These are phyloP conservation scores for Colletotrichum tofieldiae DNA, from an alignment of 2,329 filamentous ascomycete species.

Conservation along the genomic window DNA sequence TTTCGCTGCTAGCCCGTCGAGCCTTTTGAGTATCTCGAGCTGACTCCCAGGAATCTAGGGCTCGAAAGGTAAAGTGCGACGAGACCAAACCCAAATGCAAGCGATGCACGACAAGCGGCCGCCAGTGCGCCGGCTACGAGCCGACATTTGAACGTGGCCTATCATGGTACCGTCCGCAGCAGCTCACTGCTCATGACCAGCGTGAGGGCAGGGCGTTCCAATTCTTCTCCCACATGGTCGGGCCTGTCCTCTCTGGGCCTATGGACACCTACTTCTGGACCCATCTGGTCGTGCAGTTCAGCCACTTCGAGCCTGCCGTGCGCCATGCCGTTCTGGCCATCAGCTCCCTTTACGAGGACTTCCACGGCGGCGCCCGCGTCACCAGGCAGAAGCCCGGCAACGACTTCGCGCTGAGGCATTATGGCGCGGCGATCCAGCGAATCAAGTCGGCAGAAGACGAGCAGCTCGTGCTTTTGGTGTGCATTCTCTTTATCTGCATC, in stretches of 20 bases:
- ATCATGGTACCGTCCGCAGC: constrained; percentile 41
- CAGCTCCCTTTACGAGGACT: constrained; percentile 61
- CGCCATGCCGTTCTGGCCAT: constrained; percentile 66
- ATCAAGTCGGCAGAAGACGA: constrained; percentile 48
- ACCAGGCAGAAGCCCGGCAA: constrained; percentile 34
- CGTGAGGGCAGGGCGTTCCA: constrained; percentile 43
- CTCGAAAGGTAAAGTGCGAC: constrained; percentile 71
- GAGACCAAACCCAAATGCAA: constrained; percentile 68
- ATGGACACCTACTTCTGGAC: constrained; percentile 57
- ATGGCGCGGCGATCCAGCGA: constrained; percentile 48
- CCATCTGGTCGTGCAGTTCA: constrained; percentile 62
- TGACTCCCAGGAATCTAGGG: constrained; percentile 51
- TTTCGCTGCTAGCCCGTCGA: constrained; percentile 42
- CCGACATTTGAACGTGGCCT: constrained; percentile 32
- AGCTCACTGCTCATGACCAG: constrained; percentile 43
- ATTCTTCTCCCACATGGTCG: constrained; percentile 40
- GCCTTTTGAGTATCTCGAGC: background rate
- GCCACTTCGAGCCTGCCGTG: constrained; percentile 61
- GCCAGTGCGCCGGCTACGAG: constrained; percentile 51
- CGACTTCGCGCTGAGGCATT: constrained; percentile 46
- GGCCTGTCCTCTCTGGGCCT: constrained; percentile 38
- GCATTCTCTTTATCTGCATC: constrained; percentile 67
- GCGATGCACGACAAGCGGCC: constrained; percentile 68
- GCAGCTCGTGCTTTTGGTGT: constrained; percentile 59
- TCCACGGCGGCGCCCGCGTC: constrained; percentile 36